phyloP scores from a whole-genome alignment of 768 basidiomycete species.

The Floccularia luteovirens region DNA sequence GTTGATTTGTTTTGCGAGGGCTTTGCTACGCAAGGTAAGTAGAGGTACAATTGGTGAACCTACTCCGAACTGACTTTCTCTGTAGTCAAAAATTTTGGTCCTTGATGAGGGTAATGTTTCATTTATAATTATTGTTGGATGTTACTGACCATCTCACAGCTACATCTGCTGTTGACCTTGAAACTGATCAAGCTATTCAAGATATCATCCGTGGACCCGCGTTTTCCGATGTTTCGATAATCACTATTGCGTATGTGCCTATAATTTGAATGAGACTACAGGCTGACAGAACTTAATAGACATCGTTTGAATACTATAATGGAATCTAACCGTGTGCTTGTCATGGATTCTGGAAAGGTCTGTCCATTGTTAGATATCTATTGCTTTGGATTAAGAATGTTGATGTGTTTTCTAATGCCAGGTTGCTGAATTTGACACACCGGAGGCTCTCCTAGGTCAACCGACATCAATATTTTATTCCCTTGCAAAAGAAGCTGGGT shows the following conservation, averaged over 20 bases:
- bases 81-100: conserved; percentile 76
- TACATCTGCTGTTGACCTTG: conserved; percentile 85
- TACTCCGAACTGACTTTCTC: conserved; percentile 4
- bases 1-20: conserved; percentile 83
- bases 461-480: conserved; percentile 51
- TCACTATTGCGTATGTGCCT: conserved; percentile 73
- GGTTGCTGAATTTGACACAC: conserved; percentile 70
- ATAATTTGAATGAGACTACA: background rate
- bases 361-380: conserved; percentile 7
- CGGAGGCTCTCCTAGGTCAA: conserved; percentile 53
- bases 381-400: background rate
- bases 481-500: conserved; percentile 59
- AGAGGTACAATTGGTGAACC: background rate
- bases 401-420: conserved; percentile 1
- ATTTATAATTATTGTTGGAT: conserved; percentile 3
- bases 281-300: conserved; percentile 21
- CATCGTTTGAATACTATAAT: conserved; percentile 82
- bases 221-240: conserved; percentile 72
- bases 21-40: conserved; percentile 64
- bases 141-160: conserved; percentile 42
- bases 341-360: conserved; percentile 74
- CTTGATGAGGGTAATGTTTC: conserved; percentile 72
- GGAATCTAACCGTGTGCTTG: conserved; percentile 74
- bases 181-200: conserved; percentile 86
- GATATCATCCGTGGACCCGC: conserved; percentile 77